Evolutionary conservation across 2,329 filamentous ascomycete species (phyloP), one percentile per base, ranked within the genome.

Genomic region (Atkinsonella hypoxylon): DNA sequence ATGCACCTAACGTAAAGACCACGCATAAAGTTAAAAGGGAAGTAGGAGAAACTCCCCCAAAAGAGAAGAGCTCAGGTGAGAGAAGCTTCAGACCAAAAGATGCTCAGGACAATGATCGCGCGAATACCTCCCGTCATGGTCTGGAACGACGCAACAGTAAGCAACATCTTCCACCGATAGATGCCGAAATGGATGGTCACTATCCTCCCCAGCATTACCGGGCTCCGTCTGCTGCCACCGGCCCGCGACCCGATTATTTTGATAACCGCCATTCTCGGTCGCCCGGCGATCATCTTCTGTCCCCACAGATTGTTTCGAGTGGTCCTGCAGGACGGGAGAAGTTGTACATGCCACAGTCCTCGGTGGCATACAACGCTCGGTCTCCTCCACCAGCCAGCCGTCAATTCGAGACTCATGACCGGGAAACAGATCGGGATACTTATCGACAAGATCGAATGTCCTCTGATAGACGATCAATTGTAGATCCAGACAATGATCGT

Each of bases 81-180:
- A 40, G 47, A 46, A 39, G 20, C 4, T 46, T n/a, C 13, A 34
- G 18, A 38, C 17, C 36, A 2, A 38, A 47, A 13, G 40, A 38
- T 17, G 15, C 4, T 13, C 18, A 32, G 9, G 26, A 48, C 22
- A 42, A n/a, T 22, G 22, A 46, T 26, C 26, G 32, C n/a, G 15
- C 42, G n/a, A 47, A 50, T 12, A 20, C 22, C 15, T 39, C 48
- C 49, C 58, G 56, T 15, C 58, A 59, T 41, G 53, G 51, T 9
- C 50, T 62, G 10, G 58, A 60, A 15, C 62, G 62, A 34, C 60
- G 62, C 13, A 62, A 59, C 56, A 67, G 60, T 55, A 62, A 64
- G 47, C 64, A 68, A 44, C 61, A 75, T 30, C 57, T 77, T 5
- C 72, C 74, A 4, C 67, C 64, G 6, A 62, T 77, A 13, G 68